Percentiles rank a stretch among this genome's conserved stretches.
Conservation (phyloP, 202 grass and related monocot species). For the Sporobolus alterniflorus region DNA sequence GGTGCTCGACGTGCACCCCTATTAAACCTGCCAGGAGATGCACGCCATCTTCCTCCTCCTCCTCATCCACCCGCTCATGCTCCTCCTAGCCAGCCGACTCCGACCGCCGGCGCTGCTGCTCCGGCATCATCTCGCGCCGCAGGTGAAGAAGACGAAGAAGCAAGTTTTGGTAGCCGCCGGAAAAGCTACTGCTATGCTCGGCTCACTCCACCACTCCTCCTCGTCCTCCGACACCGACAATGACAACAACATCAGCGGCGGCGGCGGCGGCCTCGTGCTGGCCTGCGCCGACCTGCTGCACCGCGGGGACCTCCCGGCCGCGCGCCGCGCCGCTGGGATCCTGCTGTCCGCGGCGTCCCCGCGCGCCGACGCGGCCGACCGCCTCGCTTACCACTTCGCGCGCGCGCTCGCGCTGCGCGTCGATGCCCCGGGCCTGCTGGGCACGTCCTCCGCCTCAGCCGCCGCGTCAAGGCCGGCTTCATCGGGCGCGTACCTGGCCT, state of each 20-base stretch:
- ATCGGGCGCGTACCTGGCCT: slow-evolving; percentile 73
- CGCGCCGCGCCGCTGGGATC: slow-evolving; percentile 51
- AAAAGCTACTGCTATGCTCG: slow-evolving; percentile 69
- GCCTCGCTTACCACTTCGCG: slow-evolving; percentile 74
- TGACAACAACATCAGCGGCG: neutral
- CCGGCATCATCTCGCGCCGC: neutral
- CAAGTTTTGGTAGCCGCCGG: neutral
- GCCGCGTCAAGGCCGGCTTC: slow-evolving; percentile 26
- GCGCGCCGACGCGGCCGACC: slow-evolving; percentile 60
- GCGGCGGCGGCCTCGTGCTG: slow-evolving; percentile 31
- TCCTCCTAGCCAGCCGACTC: slow-evolving; percentile 42
- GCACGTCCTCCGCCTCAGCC: neutral
- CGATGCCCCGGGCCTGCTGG: slow-evolving; percentile 23
- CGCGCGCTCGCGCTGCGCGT: slow-evolving; percentile 58
- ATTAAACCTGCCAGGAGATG: slow-evolving; percentile 66
- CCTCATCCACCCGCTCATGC: slow-evolving; percentile 33
- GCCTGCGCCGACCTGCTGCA: slow-evolving; percentile 72
- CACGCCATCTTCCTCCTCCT: slow-evolving; percentile 26
- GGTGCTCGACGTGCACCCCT: slow-evolving; percentile 26
- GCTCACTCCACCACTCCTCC: slow-evolving; percentile 68
- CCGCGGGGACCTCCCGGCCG: slow-evolving; percentile 51
- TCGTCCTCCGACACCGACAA: slow-evolving; percentile 55
- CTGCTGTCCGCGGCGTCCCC: slow-evolving; percentile 57
- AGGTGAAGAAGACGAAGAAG: neutral
- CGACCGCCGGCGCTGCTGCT: slow-evolving; percentile 1